Evolutionary conservation across 805 yeast species (phyloP).

Genomic region (Metschnikowia chrysomelidarum): DNA sequence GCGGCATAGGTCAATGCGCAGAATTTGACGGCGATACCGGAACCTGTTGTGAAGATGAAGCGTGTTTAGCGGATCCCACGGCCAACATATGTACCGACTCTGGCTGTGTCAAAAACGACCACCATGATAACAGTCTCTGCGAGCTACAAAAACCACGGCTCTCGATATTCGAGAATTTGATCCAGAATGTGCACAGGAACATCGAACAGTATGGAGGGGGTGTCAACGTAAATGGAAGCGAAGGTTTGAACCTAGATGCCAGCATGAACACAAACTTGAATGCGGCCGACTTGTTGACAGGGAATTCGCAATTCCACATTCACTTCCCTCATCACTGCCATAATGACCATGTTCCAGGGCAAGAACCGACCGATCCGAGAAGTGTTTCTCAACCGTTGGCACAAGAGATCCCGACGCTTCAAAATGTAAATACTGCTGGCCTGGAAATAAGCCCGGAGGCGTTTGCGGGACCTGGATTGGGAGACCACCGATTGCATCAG

Average conservation of each 20-base stretch:
- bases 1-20: slow-evolving; percentile 4
- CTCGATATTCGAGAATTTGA: slow-evolving; percentile 39
- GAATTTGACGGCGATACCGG: neutral
- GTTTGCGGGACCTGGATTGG: neutral
- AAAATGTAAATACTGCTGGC: slow-evolving; percentile 1
- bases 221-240: too few species aligned
- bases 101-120: slow-evolving; percentile 6
- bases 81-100: slow-evolving; percentile 7
- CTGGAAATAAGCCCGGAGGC: too few species aligned
- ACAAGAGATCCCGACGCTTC: slow-evolving; percentile 1
- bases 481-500: slow-evolving; percentile 28
- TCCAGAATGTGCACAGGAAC: slow-evolving; percentile 35
- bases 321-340: slow-evolving; percentile 44
- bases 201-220: slow-evolving; percentile 18
- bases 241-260: neutral
- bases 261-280: neutral
- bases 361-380: slow-evolving; percentile 1
- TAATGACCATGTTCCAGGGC: slow-evolving; percentile 15
- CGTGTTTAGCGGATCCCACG: slow-evolving; percentile 3
- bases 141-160: slow-evolving; percentile 28
- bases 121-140: slow-evolving; percentile 24
- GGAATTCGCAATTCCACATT: slow-evolving; percentile 25
- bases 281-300: slow-evolving; percentile 4
- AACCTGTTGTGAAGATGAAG: slow-evolving; percentile 9
- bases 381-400: neutral